Base-by-base conservation (phyloP, 2,329 filamentous ascomycete species). In the Eurotiales sp. region DNA sequence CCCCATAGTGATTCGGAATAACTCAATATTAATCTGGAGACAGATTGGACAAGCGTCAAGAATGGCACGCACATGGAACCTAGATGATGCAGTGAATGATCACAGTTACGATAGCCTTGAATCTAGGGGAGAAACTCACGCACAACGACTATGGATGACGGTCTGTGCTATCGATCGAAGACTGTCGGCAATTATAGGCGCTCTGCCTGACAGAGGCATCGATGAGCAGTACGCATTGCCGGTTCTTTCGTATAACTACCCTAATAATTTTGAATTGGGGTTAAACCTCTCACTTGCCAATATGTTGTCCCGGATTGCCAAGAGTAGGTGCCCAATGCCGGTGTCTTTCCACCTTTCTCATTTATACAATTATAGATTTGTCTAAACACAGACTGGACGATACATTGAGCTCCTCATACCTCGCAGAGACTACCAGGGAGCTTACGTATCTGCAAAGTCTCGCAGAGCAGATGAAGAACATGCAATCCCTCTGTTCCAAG, bases 131-230 rank as follows among this genome's bases (percentile, higher is more conserved):
- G 34, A 36, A 4, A 39, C n/a, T 23, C 30, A 47, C 25, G 12
- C 36, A 2, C n/a, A 29, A 32, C 30, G 22, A 11, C 21, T 49
- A 19, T 25, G 60, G 65, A 34, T 64, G 82, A 80, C 78, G 54
- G 79, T 75, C 56, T 65, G 73, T 41, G 80, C 77, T 49, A 80
- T 71, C 22, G 80, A 75, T 55, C 77, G 76, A 58, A 84, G 71
- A 62, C 84, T 81, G 39, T 82, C 78, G 50, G 83, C 64, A 52
- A 21, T 78, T 83, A 46, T 81, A 76, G 58, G 72, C 77, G 61
- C 79, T 64, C 67, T 84, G 83, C 48, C 80, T 78, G 14, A 61
- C 62, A 50, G 66, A 65, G 14, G 65, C 61, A 29, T 66, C 64
- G 48, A 72, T 54, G 45, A 23, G 63, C 61, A n/a, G 69, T 71